Evolutionary conservation across 139 green algal species (phyloP).

Genomic region (Microglena sp.): DNA sequence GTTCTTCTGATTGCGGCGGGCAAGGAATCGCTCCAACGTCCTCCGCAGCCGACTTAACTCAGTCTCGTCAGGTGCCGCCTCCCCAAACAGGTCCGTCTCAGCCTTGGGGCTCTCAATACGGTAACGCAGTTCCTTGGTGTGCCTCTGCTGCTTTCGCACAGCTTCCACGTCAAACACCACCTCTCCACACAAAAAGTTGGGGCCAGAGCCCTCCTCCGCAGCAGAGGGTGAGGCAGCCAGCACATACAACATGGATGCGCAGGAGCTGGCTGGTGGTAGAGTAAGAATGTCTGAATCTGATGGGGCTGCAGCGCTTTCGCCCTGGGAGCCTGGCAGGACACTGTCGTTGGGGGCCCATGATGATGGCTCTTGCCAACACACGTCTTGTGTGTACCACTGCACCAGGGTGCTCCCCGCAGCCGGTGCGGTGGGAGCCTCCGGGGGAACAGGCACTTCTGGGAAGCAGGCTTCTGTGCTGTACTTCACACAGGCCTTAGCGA

Average conservation of each 20-base stretch:
- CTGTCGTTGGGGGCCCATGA: slow-evolving; percentile 14
- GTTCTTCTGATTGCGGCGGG: no score
- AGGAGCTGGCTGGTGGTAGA: slow-evolving; percentile 9
- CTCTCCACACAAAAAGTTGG: slow-evolving; percentile 8
- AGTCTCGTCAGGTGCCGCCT: not conserved
- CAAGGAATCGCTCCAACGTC: slow-evolving; percentile 14
- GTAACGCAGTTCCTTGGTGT: slow-evolving; percentile 10
- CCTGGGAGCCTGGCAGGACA: not conserved
- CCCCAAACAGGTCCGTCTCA: slow-evolving; percentile 24
- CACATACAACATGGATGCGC: slow-evolving; percentile 22
- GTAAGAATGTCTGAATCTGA: slow-evolving; percentile 16
- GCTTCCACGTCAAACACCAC: slow-evolving; percentile 13
- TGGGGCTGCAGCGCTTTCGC: not conserved
- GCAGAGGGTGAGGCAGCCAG: not conserved
- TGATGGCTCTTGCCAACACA: slow-evolving; percentile 17
- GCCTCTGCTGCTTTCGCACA: slow-evolving; percentile 16
- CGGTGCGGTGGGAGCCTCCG: not conserved
- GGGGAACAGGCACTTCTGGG: slow-evolving; percentile 18
- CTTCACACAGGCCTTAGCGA: slow-evolving; percentile 18
- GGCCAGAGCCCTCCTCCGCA: not conserved
- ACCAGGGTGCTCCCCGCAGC: slow-evolving; percentile 18
- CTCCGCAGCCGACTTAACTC: slow-evolving; percentile 16
- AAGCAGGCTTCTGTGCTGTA: slow-evolving; percentile 28
- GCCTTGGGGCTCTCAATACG: slow-evolving; percentile 21
- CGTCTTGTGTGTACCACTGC: slow-evolving; percentile 31